Conservation (phyloP, 2,329 filamentous ascomycete genomes). For the Pseudocercospora pini-densiflorae region DNA sequence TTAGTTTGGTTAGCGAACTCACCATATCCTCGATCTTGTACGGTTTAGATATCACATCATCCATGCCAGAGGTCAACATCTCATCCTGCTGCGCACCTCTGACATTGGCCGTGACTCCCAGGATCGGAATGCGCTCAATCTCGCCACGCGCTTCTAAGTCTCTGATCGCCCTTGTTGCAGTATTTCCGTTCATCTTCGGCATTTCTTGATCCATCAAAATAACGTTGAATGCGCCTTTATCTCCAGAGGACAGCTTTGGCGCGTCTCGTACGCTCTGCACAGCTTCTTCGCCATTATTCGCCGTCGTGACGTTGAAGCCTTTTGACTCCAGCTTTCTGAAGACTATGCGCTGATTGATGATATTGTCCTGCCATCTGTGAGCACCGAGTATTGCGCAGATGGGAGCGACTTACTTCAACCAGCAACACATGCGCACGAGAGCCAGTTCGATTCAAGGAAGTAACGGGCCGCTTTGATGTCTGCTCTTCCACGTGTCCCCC, state of each 20-base stretch:
- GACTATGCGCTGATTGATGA: constrained; percentile 41
- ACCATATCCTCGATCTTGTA: constrained; percentile 42
- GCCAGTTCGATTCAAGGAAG: constrained; percentile 6
- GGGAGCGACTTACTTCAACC: constrained; percentile 27
- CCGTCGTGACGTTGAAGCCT: constrained; percentile 36
- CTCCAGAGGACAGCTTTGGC: constrained; percentile 22
- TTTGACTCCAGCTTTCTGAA: constrained; percentile 35
- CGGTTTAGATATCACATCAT: constrained; percentile 39
- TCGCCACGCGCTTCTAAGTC: constrained; percentile 30
- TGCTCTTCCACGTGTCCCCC: neutral
- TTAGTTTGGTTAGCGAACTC: constrained; percentile 17
- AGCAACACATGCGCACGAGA: constrained; percentile 30
- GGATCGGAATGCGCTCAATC: constrained; percentile 34
- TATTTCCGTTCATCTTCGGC: constrained; percentile 41
- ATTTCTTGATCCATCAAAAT: constrained; percentile 43
- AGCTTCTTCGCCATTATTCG: constrained; percentile 41
- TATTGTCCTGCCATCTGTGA: constrained; percentile 22
- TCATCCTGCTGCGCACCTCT: constrained; percentile 38
- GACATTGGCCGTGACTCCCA: constrained; percentile 44
- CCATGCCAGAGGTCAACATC: constrained; percentile 40
- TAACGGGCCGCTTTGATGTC: neutral
- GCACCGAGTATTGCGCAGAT: neutral
- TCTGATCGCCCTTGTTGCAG: constrained; percentile 35
- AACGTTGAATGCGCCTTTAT: constrained; percentile 33
- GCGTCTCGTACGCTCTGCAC: constrained; percentile 33